A percentile compares a stretch with the other conserved stretches of the same genome.
These are phyloP conservation scores for Metschnikowia continentalis DNA, from an alignment of 805 yeast genomes.

Conservation along the genomic window DNA sequence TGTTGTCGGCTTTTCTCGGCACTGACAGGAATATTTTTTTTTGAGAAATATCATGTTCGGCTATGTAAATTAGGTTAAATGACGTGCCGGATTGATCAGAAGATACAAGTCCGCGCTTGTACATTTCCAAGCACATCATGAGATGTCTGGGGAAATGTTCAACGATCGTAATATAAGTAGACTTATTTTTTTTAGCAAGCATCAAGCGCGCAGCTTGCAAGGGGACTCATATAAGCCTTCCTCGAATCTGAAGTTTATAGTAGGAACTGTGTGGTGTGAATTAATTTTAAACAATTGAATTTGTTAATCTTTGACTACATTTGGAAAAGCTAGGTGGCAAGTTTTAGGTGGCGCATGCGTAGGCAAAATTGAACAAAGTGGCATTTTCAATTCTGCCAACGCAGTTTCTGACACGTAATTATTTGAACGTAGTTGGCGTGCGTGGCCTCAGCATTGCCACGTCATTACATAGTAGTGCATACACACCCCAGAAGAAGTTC, in stretches of 20 bases:
- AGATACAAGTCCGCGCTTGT: not conserved
- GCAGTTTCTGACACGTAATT: constrained; percentile 3
- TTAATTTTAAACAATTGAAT: not conserved
- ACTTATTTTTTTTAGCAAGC: not conserved
- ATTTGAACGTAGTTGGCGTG: constrained; percentile 5
- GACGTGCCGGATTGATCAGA: not conserved
- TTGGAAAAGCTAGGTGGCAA: not conserved
- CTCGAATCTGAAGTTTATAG: not conserved
- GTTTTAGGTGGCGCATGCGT: not conserved
- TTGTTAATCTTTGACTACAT: not conserved
- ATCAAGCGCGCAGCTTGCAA: not conserved
- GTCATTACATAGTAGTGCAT: constrained; percentile 14
- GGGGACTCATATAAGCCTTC: not conserved
- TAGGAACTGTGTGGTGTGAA: no score
- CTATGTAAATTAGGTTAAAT: not conserved
- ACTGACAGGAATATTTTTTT: not conserved
- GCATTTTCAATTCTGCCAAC: not conserved
- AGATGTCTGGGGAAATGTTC: constrained; percentile 4
- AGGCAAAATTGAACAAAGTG: not conserved
- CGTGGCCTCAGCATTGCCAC: constrained; percentile 11
- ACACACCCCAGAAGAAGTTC: constrained; percentile 9
- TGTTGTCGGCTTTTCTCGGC: not conserved
- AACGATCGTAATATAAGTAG: not conserved
- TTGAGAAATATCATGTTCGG: not conserved
- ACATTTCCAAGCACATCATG: not conserved